Conservation (phyloP, 2,329 filamentous ascomycete species). For the Paraconiothyrium sp. region DNA sequence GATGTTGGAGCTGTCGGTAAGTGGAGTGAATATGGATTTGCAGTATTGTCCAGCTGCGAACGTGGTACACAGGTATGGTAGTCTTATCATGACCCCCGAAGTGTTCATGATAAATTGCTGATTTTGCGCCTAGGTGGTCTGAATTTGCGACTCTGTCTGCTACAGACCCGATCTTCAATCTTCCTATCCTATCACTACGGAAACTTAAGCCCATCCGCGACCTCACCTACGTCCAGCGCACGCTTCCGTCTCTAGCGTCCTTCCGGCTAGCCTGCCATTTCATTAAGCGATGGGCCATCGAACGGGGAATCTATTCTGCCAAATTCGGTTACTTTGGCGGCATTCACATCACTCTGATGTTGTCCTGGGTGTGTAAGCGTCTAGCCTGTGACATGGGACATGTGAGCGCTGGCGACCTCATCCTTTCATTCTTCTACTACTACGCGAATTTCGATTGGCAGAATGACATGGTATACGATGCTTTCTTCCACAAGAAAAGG, state of each 20-base stretch:
- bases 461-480: constrained; percentile 65
- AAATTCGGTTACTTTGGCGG: constrained; percentile 73
- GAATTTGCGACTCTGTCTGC: constrained; percentile 55
- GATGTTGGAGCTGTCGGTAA: constrained; percentile 71
- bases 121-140: constrained; percentile 45
- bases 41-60: constrained; percentile 71
- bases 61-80: constrained; percentile 60
- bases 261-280: constrained; percentile 69
- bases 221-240: constrained; percentile 67
- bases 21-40: constrained; percentile 68
- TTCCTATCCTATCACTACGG: constrained; percentile 65
- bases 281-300: constrained; percentile 70
- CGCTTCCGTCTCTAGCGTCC: constrained; percentile 66
- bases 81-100: neutral
- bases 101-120: neutral
- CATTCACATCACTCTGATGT: constrained; percentile 70
- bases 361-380: constrained; percentile 68
- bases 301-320: constrained; percentile 70
- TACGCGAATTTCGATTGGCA: constrained; percentile 71
- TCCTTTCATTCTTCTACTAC: constrained; percentile 69
- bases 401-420: constrained; percentile 61
- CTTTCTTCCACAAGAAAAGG: constrained; percentile 59
- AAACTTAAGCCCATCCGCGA: constrained; percentile 73
- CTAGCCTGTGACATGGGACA: constrained; percentile 35
- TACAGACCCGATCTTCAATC: constrained; percentile 63